These are phyloP conservation scores for Podosphaera fusca DNA, from an alignment of 2,329 filamentous ascomycete species.

Conservation along the genomic window DNA sequence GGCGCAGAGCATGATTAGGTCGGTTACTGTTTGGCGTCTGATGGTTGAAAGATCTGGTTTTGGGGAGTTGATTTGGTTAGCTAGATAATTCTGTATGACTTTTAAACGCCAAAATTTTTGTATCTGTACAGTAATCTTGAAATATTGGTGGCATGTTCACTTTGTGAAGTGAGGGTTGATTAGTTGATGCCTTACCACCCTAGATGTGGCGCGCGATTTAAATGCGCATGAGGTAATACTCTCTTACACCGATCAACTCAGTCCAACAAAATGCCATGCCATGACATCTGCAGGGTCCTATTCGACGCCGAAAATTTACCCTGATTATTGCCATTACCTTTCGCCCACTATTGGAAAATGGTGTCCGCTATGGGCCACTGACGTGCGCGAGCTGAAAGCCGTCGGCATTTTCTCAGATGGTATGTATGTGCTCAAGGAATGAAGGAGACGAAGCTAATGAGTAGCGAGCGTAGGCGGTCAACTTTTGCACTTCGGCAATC, in stretches of 20 bases:
- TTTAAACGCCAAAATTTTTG: not conserved
- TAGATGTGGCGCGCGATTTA: not conserved
- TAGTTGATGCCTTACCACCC: not conserved
- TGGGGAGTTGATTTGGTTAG: not conserved
- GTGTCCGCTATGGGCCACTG: constrained; percentile 30
- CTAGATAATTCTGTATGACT: not conserved
- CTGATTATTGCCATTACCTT: constrained; percentile 37
- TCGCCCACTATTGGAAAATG: constrained; percentile 36
- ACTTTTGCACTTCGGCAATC: constrained; percentile 45
- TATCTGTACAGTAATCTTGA: not conserved
- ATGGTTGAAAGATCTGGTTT: constrained; percentile 9
- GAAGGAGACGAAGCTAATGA: not conserved
- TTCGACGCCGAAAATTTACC: constrained; percentile 24
- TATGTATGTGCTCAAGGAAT: constrained; percentile 12
- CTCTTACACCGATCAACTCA: not conserved
- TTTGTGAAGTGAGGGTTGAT: not conserved
- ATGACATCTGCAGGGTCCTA: constrained; percentile 21
- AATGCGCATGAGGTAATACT: not conserved
- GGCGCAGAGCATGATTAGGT: not conserved
- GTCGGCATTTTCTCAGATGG: constrained; percentile 29
- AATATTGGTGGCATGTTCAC: not conserved
- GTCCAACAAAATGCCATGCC: constrained; percentile 17
- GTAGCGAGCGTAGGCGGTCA: not conserved
- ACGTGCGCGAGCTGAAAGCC: constrained; percentile 25
- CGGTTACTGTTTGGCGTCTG: constrained; percentile 2